Evolutionary conservation across 129 eudicot species (phyloP).

Genomic region (Flaveria linearis): DNA sequence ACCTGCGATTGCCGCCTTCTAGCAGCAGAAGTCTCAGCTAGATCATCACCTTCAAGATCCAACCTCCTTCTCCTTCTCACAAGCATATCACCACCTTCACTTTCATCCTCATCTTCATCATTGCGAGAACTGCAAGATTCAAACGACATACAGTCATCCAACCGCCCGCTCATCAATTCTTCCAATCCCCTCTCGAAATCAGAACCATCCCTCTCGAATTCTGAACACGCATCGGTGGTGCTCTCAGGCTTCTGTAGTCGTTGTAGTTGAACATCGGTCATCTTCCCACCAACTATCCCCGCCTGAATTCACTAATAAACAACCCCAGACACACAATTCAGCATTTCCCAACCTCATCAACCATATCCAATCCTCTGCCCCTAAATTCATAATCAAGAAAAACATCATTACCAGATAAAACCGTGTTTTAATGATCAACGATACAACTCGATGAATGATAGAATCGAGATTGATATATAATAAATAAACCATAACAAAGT

Average conservation of each 20-base stretch:
- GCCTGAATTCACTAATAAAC: slow-evolving; percentile 31
- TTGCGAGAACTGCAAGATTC: slow-evolving; percentile 70
- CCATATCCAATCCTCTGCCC: neutral
- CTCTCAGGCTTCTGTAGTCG: slow-evolving; percentile 84
- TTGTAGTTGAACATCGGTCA: slow-evolving; percentile 62
- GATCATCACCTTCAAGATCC: slow-evolving; percentile 84
- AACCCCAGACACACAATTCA: slow-evolving; percentile 25
- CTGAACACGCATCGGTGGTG: slow-evolving; percentile 49
- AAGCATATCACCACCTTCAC: slow-evolving; percentile 62
- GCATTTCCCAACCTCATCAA: slow-evolving; percentile 13
- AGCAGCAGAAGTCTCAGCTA: slow-evolving; percentile 92
- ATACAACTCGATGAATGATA: neutral
- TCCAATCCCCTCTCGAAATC: slow-evolving; percentile 86
- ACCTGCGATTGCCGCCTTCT: slow-evolving; percentile 86
- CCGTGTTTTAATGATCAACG: neutral
- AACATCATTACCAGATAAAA: too few species aligned
- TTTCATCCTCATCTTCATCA: slow-evolving; percentile 66
- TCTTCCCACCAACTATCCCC: slow-evolving; percentile 48
- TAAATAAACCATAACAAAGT: neutral
- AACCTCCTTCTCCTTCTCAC: slow-evolving; percentile 85
- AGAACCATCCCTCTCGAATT: slow-evolving; percentile 47
- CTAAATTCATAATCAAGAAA: too few species aligned
- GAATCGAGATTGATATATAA: neutral
- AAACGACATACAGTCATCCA: slow-evolving; percentile 85
- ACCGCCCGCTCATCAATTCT: slow-evolving; percentile 78